Evolutionary conservation across 2,329 filamentous ascomycete genomes (phyloP), one percentile per base, ranked within the genome.

Genomic region (Dryadomyces sulphureus): DNA sequence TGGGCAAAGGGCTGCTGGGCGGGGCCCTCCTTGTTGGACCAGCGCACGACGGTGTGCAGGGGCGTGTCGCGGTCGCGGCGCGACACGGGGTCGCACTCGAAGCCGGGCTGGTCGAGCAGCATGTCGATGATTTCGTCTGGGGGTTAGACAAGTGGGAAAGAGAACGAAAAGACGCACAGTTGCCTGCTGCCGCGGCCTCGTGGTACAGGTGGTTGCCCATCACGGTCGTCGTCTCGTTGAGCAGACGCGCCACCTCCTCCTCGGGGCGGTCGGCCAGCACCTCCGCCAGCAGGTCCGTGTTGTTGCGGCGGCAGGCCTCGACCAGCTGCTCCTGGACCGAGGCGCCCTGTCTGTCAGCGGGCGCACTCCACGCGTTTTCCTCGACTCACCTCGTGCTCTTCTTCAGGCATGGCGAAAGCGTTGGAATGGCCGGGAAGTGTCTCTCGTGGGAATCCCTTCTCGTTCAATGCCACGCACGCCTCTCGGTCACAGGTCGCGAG

Each of bases 301-400:
- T 95, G 73, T 96, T 90, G 59, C 88, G 78, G 50, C 90, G 86
- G 67, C 85, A 94, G 56, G 92, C 86, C 69, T 94, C 90, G 65
- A 96, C 78, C 56, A 96, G 76, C 58, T 85, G 76, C 68, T 96
- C 90, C 62, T 81, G 74, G 41, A 80, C 77, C 49, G 85, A 85
- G 55, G 90, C 90, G 61, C 90, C 92, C 83, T 94, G 56, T 3
- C 7, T 2, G 34, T 36, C 34, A 36, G 34, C 34, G 16, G 9
- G 16, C n/a, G 34, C 16, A 7, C 7, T 30, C 27, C 27, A 7
- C 27, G 27, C 7, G 14, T 14, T 14, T 7, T 30, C 27, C 27
- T 30, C 27, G 27, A 36, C 34, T 36, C 34, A 36, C 34, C 11
- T 36, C 34, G 34, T 36, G 34, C 9, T 36, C 34, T 16, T 36